Percentiles rank a stretch among this genome's conserved stretches.
Conservation (phyloP, 2,329 filamentous ascomycete species). For the Aschersonia sp. region DNA sequence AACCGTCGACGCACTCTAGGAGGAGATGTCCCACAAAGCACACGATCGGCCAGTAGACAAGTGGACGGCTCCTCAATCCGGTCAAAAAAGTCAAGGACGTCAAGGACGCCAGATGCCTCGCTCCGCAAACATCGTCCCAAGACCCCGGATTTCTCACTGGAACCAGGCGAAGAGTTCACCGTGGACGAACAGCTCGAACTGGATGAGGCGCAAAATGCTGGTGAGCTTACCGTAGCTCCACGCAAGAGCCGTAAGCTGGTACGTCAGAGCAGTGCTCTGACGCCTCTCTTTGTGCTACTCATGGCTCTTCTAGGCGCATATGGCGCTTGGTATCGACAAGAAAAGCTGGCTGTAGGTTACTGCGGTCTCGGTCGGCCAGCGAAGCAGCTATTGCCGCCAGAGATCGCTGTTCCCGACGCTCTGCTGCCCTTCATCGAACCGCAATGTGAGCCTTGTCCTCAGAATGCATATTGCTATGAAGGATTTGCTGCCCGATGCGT, state of each 20-base stretch:
- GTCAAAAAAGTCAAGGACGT: conserved; percentile 18
- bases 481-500: conserved; percentile 71
- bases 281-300: conserved; percentile 57
- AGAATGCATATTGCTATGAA: conserved; percentile 76
- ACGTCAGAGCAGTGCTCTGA: conserved; percentile 36
- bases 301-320: conserved; percentile 58
- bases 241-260: conserved; percentile 23
- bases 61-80: conserved; percentile 20
- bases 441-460: conserved; percentile 77
- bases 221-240: conserved; percentile 29
- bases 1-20: conserved; percentile 34
- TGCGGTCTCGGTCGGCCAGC: conserved; percentile 67
- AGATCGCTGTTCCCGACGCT: conserved; percentile 53
- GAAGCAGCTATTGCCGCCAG: conserved; percentile 30
- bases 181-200: conserved; percentile 78
- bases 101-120: conserved; percentile 42
- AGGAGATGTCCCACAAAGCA: conserved; percentile 25
- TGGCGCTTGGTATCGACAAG: conserved; percentile 74
- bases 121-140: conserved; percentile 19
- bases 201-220: conserved; percentile 47
- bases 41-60: conserved; percentile 27
- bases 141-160: conserved; percentile 27
- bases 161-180: conserved; percentile 83
- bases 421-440: conserved; percentile 56
- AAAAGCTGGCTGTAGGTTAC: conserved; percentile 92